Evolutionary conservation across 768 basidiomycete genomes (phyloP).

Genomic region (Cystofilobasidium ferigula): DNA sequence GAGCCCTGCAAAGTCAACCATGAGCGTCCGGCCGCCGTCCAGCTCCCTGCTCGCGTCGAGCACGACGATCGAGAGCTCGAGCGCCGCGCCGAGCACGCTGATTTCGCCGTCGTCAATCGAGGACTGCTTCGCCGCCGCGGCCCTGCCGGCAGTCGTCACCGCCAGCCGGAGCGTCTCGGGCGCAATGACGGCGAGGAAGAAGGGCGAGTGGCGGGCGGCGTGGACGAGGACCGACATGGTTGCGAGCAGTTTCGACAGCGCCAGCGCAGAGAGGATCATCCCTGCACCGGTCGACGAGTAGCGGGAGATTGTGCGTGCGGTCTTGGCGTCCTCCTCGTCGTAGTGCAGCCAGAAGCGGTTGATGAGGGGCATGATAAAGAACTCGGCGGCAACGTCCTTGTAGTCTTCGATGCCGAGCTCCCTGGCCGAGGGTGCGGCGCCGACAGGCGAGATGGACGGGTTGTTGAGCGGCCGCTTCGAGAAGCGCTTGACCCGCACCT

Average conservation of each 20-base stretch:
- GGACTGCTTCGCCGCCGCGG: conserved; percentile 34
- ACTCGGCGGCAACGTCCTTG: conserved; percentile 64
- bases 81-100: conserved; percentile 57
- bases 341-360: conserved; percentile 94
- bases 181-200: conserved; percentile 69
- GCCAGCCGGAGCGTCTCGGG: conserved; percentile 77
- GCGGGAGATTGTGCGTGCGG: conserved; percentile 52
- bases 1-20: conserved; percentile 62
- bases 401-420: conserved; percentile 38
- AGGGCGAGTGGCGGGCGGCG: conserved; percentile 64
- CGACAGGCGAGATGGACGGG: not conserved
- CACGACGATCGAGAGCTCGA: conserved; percentile 67
- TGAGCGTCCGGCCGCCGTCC: conserved; percentile 63
- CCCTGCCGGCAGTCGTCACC: conserved; percentile 57
- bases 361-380: conserved; percentile 77
- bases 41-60: conserved; percentile 63
- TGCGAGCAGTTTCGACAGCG: conserved; percentile 62
- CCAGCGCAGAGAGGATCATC: conserved; percentile 64
- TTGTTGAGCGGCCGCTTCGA: not conserved
- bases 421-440: not conserved
- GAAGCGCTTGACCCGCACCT: conserved; percentile 49
- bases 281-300: conserved; percentile 65
- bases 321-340: conserved; percentile 66
- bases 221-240: conserved; percentile 71
- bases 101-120: conserved; percentile 40